Percentiles rank a stretch among this genome's conserved stretches.
Evolutionary conservation across 1,139 yeast genomes (phyloP).

Genomic region (Debaryomyces sp.): DNA sequence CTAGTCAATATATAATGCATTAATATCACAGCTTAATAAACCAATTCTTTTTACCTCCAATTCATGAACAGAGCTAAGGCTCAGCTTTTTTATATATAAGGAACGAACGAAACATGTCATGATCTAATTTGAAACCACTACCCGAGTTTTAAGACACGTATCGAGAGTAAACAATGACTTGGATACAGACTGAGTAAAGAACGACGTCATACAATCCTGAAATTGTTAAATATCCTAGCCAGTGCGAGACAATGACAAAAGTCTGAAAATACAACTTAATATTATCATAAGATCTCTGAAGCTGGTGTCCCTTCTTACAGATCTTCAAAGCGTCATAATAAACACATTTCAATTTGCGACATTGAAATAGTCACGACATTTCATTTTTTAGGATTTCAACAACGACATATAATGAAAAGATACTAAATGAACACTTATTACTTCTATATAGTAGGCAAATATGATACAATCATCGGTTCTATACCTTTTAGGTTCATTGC

Average conservation of each 20-base stretch:
- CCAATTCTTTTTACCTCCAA: neutral
- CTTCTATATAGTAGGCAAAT: neutral
- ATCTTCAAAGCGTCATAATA: neutral
- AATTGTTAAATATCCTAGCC: no score
- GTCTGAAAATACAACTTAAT: no score
- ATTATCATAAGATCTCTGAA: no score
- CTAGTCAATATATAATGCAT: neutral
- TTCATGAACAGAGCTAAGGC: neutral
- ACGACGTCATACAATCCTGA: neutral
- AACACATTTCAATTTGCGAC: neutral
- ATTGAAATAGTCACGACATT: neutral
- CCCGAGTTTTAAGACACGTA: neutral
- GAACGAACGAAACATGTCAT: neutral
- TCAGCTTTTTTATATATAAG: neutral
- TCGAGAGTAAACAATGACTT: neutral
- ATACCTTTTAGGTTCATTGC: slow-evolving; percentile 32
- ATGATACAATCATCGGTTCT: slow-evolving; percentile 3
- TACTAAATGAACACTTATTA: neutral
- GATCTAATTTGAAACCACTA: neutral
- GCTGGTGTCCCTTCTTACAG: no score
- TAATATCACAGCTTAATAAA: neutral
- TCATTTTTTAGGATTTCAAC: neutral
- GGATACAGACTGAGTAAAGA: neutral
- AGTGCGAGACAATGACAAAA: no score
- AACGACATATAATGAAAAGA: slow-evolving; percentile 1